phyloP scores from a whole-genome alignment of 129 eudicot species.

The Flaveria ramosissima region DNA sequence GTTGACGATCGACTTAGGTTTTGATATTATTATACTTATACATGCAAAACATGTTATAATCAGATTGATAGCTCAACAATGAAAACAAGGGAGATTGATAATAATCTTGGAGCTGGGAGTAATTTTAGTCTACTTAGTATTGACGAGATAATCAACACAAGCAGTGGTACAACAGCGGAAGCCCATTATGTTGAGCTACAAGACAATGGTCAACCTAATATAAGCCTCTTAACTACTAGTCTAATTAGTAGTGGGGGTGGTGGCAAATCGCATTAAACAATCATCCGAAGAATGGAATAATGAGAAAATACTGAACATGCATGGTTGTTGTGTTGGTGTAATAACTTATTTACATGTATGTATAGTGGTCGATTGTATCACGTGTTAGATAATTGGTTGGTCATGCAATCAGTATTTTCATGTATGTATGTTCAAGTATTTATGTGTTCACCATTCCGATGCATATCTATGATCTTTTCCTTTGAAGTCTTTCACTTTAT shows the following conservation, averaged over 20 bases:
- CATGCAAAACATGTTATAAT: conserved; percentile 3
- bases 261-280: conserved; percentile 21
- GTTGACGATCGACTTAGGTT: neutral
- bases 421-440: too few species aligned
- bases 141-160: conserved; percentile 24
- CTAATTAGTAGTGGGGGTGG: conserved; percentile 33
- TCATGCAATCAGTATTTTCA: too few species aligned
- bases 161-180: conserved; percentile 17
- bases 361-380: too few species aligned
- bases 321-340: neutral
- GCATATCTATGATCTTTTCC: too few species aligned
- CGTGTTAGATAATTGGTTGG: too few species aligned
- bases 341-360: neutral
- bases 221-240: conserved; percentile 9
- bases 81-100: neutral
- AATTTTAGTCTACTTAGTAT: conserved; percentile 4
- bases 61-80: conserved; percentile 3
- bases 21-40: neutral
- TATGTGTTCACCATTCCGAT: too few species aligned
- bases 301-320: neutral
- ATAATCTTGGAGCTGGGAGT: neutral
- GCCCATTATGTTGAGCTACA: conserved; percentile 18
- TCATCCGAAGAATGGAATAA: neutral
- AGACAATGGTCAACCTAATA: neutral
- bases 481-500: too few species aligned